phyloP scores from a whole-genome alignment of 106 monocot genomes.

The Agapanthus africanus region DNA sequence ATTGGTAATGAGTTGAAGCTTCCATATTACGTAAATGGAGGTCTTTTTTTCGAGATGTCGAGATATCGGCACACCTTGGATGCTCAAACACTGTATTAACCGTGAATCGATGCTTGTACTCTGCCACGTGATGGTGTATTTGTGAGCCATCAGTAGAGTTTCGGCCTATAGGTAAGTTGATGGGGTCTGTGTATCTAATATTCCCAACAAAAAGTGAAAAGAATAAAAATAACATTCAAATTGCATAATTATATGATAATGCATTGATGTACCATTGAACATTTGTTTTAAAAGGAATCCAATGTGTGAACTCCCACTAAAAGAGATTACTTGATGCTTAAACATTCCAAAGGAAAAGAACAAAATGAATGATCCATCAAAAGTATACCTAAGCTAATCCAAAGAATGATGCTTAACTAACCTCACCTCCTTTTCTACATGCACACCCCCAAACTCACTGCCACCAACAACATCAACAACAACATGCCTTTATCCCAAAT shows the following conservation, averaged over 20 bases:
- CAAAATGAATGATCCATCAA: conserved; percentile 3
- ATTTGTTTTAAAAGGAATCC: not conserved
- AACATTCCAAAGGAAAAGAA: conserved; percentile 6
- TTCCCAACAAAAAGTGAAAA: conserved; percentile 9
- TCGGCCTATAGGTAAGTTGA: conserved; percentile 31
- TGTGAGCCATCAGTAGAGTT: conserved; percentile 16
- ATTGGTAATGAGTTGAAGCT: conserved; percentile 5
- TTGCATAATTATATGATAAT: not conserved
- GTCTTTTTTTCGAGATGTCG: conserved; percentile 42
- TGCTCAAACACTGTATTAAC: conserved; percentile 29
- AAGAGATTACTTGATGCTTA: not conserved
- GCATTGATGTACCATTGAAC: not conserved
- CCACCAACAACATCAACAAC: too few species aligned
- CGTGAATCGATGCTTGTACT: conserved; percentile 17
- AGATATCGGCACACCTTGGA: conserved; percentile 21
- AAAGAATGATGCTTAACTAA: not conserved
- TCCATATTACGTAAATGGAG: conserved; percentile 8
- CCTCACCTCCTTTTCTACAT: not conserved
- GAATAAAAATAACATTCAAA: not conserved
- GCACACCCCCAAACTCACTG: not conserved
- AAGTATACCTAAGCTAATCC: not conserved
- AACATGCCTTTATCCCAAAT: too few species aligned
- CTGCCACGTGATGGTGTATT: conserved; percentile 22
- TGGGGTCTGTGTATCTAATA: conserved; percentile 42
- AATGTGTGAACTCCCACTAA: not conserved